A percentile compares a stretch with the other conserved stretches of the same genome.
These are phyloP conservation scores for Kwoniella mangroviensis DNA, from an alignment of 768 basidiomycete species.

Conservation along the genomic window DNA sequence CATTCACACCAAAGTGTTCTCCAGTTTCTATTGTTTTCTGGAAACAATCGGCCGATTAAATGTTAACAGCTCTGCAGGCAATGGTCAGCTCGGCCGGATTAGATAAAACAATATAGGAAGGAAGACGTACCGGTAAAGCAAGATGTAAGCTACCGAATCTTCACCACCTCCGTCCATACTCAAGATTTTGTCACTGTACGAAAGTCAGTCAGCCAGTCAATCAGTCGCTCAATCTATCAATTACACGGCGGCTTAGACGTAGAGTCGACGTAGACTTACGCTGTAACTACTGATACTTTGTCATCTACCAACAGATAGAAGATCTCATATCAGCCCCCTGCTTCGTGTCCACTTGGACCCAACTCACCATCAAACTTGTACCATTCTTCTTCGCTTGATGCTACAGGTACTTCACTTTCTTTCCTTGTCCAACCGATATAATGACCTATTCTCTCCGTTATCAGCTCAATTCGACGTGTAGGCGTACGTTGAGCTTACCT, in stretches of 20 bases:
- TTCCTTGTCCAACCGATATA: slow-evolving; percentile 92
- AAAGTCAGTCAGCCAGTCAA: background rate
- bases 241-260: background rate
- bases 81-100: slow-evolving; percentile 7
- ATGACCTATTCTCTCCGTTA: slow-evolving; percentile 61
- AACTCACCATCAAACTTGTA: slow-evolving; percentile 82
- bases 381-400: slow-evolving; percentile 70
- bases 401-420: slow-evolving; percentile 63
- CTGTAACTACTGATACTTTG: slow-evolving; percentile 76
- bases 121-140: slow-evolving; percentile 66
- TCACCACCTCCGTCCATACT: slow-evolving; percentile 89
- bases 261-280: slow-evolving; percentile 26
- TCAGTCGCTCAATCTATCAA: no score
- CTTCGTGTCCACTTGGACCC: background rate
- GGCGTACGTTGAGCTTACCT: slow-evolving; percentile 60
- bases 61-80: background rate
- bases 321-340: no score
- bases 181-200: slow-evolving; percentile 73
- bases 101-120: background rate
- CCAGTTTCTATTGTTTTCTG: background rate
- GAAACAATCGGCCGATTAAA: background rate
- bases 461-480: background rate
- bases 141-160: slow-evolving; percentile 85
- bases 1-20: background rate
- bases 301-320: no score